Base-by-base conservation (phyloP, 441 rosid genomes). In the Croton laevigatus region DNA sequence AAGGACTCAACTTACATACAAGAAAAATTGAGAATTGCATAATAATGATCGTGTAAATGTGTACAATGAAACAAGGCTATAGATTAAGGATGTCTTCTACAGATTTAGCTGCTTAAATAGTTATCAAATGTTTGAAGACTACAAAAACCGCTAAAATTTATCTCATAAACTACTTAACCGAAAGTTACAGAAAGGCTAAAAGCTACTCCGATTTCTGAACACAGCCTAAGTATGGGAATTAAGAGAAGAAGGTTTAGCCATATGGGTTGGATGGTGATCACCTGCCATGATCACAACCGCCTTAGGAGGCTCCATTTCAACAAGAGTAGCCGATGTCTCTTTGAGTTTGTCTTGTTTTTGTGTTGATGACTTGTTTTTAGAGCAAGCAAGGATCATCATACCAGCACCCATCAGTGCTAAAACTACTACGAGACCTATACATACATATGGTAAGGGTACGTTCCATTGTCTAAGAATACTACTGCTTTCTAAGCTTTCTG, bases 211-310 rank as follows among this genome's bases (percentile, higher is more conserved):
- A n/a, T n/a, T n/a, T n/a, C n/a, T n/a, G n/a, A n/a, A n/a, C n/a
- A n/a, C n/a, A n/a, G n/a, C n/a, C n/a, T n/a, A n/a, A n/a, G n/a
- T n/a, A n/a, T n/a, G 44, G 44, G 8, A 40, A 40, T 40, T 40
- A 6, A 61, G 40, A 65, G 72, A 37, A 61, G 71, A 54, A 51
- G 80, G 80, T 27, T 32, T 76, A 40, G 78, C 82, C 6, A 73
- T 6, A 45, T 23, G 66, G 3, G 71, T 70, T 9, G 82, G 80
- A 5, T 53, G 71, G 13, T 70, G 46, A 63, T 80, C 74, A 62
- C 82, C 82, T 1, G 82, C 76, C 82, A 80, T 73, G 38, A 80
- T 64, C 3, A 80, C 82, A 48, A 73, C 69, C 7, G 70, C 58
- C 59, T 73, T 32, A 0, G 69, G 69, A 0, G 69, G 66, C 68